These are phyloP conservation scores for Tremella mesenterica DNA, from an alignment of 768 basidiomycete genomes.

Conservation along the genomic window DNA sequence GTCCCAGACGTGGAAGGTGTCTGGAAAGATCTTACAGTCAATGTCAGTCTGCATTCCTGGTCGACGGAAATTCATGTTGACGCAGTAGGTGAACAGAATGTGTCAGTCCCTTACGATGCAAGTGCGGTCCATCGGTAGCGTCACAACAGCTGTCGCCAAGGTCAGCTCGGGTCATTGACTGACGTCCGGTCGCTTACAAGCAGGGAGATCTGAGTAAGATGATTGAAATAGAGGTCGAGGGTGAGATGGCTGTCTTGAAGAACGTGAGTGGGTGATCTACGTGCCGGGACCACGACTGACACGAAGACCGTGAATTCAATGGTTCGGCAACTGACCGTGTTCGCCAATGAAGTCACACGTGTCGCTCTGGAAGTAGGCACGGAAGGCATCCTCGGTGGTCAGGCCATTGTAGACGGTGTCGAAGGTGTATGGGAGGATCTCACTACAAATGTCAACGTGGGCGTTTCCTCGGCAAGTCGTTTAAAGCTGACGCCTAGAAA, in stretches of 20 bases:
- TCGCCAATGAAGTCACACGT: slow-evolving; percentile 43
- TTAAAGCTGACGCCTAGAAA: slow-evolving; percentile 22
- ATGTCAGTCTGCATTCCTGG: slow-evolving; percentile 24
- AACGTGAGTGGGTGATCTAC: slow-evolving; percentile 30
- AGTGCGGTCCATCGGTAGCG: slow-evolving; percentile 46
- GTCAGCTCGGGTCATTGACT: slow-evolving; percentile 12
- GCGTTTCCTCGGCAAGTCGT: slow-evolving; percentile 3
- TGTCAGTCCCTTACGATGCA: slow-evolving; percentile 47
- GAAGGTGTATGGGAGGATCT: slow-evolving; percentile 44
- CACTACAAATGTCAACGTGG: slow-evolving; percentile 44
- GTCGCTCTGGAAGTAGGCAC: slow-evolving; percentile 46
- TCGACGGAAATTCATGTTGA: slow-evolving; percentile 11
- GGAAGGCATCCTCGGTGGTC: slow-evolving; percentile 43
- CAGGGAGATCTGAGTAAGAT: slow-evolving; percentile 50
- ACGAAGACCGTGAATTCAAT: slow-evolving; percentile 44
- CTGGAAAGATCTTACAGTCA: slow-evolving; percentile 59
- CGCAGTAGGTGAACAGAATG: slow-evolving; percentile 46
- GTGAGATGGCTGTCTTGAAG: slow-evolving; percentile 62
- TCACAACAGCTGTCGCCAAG: slow-evolving; percentile 47
- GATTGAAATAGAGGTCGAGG: slow-evolving; percentile 81
- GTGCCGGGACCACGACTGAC: slow-evolving; percentile 1
- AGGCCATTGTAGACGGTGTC: slow-evolving; percentile 44
- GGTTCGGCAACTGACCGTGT: slow-evolving; percentile 39
- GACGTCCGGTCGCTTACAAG: neutral
- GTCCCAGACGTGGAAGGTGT: slow-evolving; percentile 90